These are phyloP conservation scores for Mucor sp. DNA, from an alignment of 371 early-diverging fungal species.

Conservation along the genomic window DNA sequence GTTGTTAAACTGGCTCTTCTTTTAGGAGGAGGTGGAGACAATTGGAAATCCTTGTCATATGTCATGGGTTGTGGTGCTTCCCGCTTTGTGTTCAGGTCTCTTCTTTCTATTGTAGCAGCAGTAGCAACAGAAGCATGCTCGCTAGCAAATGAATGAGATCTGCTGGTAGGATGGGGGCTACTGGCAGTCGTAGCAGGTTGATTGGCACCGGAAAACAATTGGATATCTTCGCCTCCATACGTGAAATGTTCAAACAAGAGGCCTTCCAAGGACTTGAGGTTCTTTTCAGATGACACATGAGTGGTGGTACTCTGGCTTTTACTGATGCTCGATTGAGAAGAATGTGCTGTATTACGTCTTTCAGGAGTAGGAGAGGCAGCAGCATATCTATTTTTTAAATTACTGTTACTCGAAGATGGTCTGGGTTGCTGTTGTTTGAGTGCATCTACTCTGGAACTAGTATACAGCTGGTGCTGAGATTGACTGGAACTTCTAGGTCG, in stretches of 20 bases:
- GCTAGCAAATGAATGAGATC: not conserved
- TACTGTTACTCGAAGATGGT: not conserved
- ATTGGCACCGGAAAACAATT: constrained; percentile 14
- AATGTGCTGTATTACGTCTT: not conserved
- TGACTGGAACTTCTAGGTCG: constrained; percentile 12
- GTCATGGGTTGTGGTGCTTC: constrained; percentile 1
- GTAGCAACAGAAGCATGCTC: too few species aligned
- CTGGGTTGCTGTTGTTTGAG: not conserved
- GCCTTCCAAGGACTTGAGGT: constrained; percentile 7
- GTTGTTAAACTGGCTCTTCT: constrained; percentile 23
- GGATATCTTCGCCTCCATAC: constrained; percentile 31
- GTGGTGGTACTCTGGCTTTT: not conserved
- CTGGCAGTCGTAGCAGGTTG: not conserved
- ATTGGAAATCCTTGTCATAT: constrained; percentile 19
- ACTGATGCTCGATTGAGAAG: not conserved
- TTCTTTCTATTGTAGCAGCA: not conserved
- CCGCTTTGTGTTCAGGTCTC: not conserved
- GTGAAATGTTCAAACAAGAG: constrained; percentile 35
- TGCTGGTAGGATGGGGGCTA: not conserved
- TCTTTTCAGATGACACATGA: not conserved
- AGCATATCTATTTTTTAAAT: not conserved
- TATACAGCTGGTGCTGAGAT: not conserved
- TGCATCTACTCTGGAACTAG: not conserved
- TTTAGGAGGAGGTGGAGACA: constrained; percentile 24
- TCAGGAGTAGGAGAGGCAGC: not conserved